These are phyloP conservation scores for Daedaleopsis sinensis DNA, from an alignment of 768 basidiomycete genomes.

Conservation along the genomic window DNA sequence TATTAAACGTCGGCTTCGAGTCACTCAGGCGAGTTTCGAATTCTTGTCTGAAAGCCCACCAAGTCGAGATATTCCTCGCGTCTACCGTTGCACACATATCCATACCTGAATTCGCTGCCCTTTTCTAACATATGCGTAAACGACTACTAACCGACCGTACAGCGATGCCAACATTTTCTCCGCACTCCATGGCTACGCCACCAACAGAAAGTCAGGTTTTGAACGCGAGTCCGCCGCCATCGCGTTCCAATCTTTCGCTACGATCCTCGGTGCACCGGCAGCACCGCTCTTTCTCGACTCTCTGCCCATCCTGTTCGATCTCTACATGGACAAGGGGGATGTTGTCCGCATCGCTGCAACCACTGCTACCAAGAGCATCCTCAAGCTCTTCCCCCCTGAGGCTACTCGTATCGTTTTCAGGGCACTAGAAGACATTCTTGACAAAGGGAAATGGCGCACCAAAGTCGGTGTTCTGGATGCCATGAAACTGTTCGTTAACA, in stretches of 20 bases:
- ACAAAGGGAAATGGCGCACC: constrained; percentile 89
- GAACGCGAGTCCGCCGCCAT: constrained; percentile 88
- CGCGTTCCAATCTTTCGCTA: constrained; percentile 75
- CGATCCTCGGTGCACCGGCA: constrained; percentile 65
- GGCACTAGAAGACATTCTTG: constrained; percentile 71
- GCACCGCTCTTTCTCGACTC: constrained; percentile 79
- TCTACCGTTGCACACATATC: neutral
- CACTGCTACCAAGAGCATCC: constrained; percentile 77
- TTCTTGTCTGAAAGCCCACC: too few species aligned
- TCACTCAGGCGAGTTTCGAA: constrained; percentile 53
- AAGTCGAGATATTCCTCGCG: constrained; percentile 16
- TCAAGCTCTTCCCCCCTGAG: constrained; percentile 86
- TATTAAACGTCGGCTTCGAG: constrained; percentile 64
- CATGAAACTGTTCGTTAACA: constrained; percentile 70
- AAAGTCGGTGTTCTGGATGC: constrained; percentile 94
- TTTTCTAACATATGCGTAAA: neutral
- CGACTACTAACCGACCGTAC: constrained; percentile 6
- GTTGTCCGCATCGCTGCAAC: constrained; percentile 85
- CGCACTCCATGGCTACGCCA: constrained; percentile 67
- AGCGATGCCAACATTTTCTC: constrained; percentile 67
- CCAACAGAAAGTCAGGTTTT: constrained; percentile 85
- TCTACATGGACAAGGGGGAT: constrained; percentile 93
- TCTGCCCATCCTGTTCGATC: constrained; percentile 76
- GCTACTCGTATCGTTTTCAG: constrained; percentile 70
- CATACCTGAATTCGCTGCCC: neutral